Base-by-base conservation (phyloP, 2,329 filamentous ascomycete genomes). In the Ascochyta rabiei region DNA sequence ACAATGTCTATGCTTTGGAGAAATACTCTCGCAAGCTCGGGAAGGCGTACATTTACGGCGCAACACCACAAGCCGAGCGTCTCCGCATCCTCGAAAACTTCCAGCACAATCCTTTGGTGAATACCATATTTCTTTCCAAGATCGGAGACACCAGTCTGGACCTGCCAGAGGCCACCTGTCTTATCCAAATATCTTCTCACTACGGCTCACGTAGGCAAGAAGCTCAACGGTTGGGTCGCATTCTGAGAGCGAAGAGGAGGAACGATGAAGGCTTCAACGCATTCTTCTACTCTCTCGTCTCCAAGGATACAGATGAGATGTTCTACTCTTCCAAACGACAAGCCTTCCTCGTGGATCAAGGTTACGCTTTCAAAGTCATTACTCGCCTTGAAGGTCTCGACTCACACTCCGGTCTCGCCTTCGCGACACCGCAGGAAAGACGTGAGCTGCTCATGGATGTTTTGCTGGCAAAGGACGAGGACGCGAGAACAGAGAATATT, bases 221-320 rank as follows among this genome's bases (percentile, higher is more conserved):
- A 78, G 95, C 95, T 0, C 95, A 98, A 73, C 87, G 95, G 2
- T 82, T 98, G 0, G 95, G 95, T 3, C 89, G 95, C 46, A 98
- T 99, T 66, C 84, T 99, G 3, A 86, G 95, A 76, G 95, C 95
- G 13, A 99, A 99, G 78, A 86, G 95, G 16, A 85, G 95, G 72
- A 98, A 97, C 67, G 95, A 99, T 66, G 95, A 98, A 74, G 95
- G 95, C 7, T 99, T 99, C 76, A 99, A 99, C 71, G 95, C 95
- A 0, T 99, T 98, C 76, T 99, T 99, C 80, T 99, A 99, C 78
- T 96, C 91, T 0, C 84, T 99, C 0, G 95, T 99, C 3, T 96
- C 91, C 6, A 98, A 98, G 74, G 95, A 99, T 72, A 99, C 95
- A 0, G 89, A 93, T 58, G 95, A 99, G 75, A 98, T 99, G 93